Evolutionary conservation across 306 rosid species (phyloP), one percentile per base, ranked within the genome.

Genomic region (Gynostemma pentaphyllum): DNA sequence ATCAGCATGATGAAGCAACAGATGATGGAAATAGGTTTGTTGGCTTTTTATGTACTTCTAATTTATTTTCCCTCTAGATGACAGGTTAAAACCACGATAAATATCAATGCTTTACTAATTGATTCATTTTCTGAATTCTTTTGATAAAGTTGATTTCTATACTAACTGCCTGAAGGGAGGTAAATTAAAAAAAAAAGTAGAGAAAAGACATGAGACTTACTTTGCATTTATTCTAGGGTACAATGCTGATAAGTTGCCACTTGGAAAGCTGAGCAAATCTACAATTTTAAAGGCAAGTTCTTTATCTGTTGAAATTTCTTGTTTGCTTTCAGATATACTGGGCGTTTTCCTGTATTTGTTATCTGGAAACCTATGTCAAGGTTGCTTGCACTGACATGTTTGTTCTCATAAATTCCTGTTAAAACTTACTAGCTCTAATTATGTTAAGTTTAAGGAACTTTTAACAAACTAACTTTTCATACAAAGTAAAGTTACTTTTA

Each of bases 1-100:
- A 59, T 88, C 64, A 77, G 87, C 81, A 92, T 92, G 99, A 92
- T 92, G 99, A 82, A 79, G 81, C 99, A 88, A 66, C 96, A 88
- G 47, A 92, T 92, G 99, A 88, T 92, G 96, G 95, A 92, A 88
- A 92, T 92, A 76, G 99, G 99, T 92, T 66, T 57, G 94, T 69
- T 64, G 13, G 50, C 68, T 39, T 62, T 26, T 37, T 48, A 34
- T 54, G 51, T 29, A 27, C 70, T 32, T 50, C 42, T 64, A 53
- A 23, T 6, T 60, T 36, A 5, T 14, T 21, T 6, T 10, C 45
- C 34, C 36, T 9, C 65, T 39, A 60, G 46, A 9, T 60, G 39
- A 11, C 48, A 21, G 48, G 4, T 37, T 37, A n/a, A 26, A 11
- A 60, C 21, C 42, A n/a, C 28, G 42, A 10, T 18, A 34, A 56